These are phyloP conservation scores for Paratrypanosoma confusum DNA, from an alignment of 208 protist genomes.

Conservation along the genomic window DNA sequence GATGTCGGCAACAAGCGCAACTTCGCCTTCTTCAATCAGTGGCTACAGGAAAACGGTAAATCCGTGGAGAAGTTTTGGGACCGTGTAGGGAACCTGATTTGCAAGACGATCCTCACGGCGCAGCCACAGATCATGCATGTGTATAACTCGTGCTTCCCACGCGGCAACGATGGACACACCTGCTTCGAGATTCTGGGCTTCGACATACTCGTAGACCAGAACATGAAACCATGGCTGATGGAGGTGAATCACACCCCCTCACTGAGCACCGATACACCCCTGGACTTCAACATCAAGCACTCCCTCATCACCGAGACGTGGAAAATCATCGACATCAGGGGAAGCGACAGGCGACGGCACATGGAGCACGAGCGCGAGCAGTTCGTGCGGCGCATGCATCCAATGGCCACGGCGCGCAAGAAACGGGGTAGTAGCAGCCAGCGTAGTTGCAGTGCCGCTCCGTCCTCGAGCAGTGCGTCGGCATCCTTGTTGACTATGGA, in stretches of 20 bases:
- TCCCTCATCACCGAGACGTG: conserved; percentile 78
- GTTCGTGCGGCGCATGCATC: conserved; percentile 68
- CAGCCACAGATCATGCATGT: conserved; percentile 83
- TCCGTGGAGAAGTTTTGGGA: conserved; percentile 59
- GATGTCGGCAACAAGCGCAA: conserved; percentile 88
- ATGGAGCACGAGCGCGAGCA: conserved; percentile 54
- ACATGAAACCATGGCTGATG: conserved; percentile 91
- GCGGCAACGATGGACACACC: conserved; percentile 82
- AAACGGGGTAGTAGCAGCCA: neutral
- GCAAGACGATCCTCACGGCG: conserved; percentile 89
- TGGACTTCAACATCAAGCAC: conserved; percentile 90
- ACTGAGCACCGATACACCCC: conserved; percentile 84
- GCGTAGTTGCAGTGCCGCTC: neutral
- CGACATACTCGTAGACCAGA: conserved; percentile 91
- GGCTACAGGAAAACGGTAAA: conserved; percentile 50
- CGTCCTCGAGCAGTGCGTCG: conserved; percentile 1
- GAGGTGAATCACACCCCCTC: conserved; percentile 97
- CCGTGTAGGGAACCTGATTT: conserved; percentile 62
- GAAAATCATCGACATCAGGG: conserved; percentile 77
- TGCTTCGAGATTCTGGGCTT: conserved; percentile 96
- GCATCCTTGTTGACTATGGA: no score
- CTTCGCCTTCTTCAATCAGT: conserved; percentile 83
- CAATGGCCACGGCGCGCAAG: conserved; percentile 14
- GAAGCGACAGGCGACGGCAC: conserved; percentile 49
- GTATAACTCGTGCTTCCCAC: conserved; percentile 88